phyloP scores from a whole-genome alignment of 305 asterid genomes.

The Solanum hybrid region DNA sequence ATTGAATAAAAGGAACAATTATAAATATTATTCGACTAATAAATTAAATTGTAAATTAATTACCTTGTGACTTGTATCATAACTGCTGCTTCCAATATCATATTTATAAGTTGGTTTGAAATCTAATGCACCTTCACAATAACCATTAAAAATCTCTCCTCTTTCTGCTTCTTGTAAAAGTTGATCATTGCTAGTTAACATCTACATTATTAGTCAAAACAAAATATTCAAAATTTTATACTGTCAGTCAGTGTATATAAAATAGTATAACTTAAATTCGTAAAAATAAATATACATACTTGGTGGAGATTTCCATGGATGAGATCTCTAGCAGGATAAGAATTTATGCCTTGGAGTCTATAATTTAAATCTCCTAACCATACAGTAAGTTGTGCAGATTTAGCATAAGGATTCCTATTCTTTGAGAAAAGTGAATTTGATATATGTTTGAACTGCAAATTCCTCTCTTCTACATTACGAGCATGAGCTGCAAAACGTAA shows the following conservation, averaged over 20 bases:
- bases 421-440: slow-evolving; percentile 47
- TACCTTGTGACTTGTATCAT: slow-evolving; percentile 70
- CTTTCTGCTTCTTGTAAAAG: slow-evolving; percentile 65
- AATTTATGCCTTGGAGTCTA: slow-evolving; percentile 45
- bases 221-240: background rate
- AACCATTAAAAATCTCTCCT: slow-evolving; percentile 61
- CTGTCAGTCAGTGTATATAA: background rate
- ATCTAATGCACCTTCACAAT: slow-evolving; percentile 47
- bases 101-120: slow-evolving; percentile 68
- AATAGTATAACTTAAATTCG: background rate
- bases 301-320: slow-evolving; percentile 38
- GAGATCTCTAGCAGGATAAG: slow-evolving; percentile 47
- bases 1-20: background rate
- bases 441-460: slow-evolving; percentile 41
- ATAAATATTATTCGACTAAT: background rate
- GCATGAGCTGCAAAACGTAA: slow-evolving; percentile 42
- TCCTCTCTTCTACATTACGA: slow-evolving; percentile 51
- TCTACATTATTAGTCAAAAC: slow-evolving; percentile 15
- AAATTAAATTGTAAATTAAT: background rate
- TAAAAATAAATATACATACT: slow-evolving; percentile 21
- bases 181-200: slow-evolving; percentile 45
- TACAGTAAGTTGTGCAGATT: slow-evolving; percentile 41
- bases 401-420: slow-evolving; percentile 32
- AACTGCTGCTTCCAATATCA: slow-evolving; percentile 48
- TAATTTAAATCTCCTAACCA: slow-evolving; percentile 80